Percentiles rank a stretch among this genome's conserved stretches.
Evolutionary conservation across 129 eudicot genomes (phyloP).

Genomic region (Cynara cardunculus): DNA sequence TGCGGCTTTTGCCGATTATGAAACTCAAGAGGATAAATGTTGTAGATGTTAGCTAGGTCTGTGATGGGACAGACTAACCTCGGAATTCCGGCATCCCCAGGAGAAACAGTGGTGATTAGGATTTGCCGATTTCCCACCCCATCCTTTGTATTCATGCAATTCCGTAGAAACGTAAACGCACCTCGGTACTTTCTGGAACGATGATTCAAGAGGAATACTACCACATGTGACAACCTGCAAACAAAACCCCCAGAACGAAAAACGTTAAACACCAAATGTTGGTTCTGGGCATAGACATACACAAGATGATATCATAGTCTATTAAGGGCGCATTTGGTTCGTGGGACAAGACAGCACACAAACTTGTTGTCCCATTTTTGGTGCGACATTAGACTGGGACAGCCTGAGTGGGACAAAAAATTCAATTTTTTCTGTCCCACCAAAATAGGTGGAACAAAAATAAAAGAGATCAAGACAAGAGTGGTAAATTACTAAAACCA

Average conservation of each 20-base stretch:
- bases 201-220: slow-evolving; percentile 90
- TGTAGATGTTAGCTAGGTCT: neutral
- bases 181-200: slow-evolving; percentile 77
- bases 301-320: too few species aligned
- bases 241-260: neutral
- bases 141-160: slow-evolving; percentile 77
- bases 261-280: neutral
- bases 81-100: slow-evolving; percentile 88
- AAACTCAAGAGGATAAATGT: neutral
- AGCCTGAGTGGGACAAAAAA: neutral
- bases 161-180: slow-evolving; percentile 89
- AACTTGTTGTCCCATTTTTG: too few species aligned
- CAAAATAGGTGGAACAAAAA: neutral
- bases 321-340: neutral
- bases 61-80: slow-evolving; percentile 47
- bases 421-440: neutral
- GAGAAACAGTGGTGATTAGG: slow-evolving; percentile 74
- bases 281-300: neutral
- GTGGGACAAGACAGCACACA: neutral
- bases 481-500: neutral
- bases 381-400: neutral
- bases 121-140: slow-evolving; percentile 81
- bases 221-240: slow-evolving; percentile 96
- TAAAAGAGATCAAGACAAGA: neutral
- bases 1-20: too few species aligned